A percentile compares a stretch with the other conserved stretches of the same genome.
Conservation (phyloP, 208 protist species). For the Leishmania major region DNA sequence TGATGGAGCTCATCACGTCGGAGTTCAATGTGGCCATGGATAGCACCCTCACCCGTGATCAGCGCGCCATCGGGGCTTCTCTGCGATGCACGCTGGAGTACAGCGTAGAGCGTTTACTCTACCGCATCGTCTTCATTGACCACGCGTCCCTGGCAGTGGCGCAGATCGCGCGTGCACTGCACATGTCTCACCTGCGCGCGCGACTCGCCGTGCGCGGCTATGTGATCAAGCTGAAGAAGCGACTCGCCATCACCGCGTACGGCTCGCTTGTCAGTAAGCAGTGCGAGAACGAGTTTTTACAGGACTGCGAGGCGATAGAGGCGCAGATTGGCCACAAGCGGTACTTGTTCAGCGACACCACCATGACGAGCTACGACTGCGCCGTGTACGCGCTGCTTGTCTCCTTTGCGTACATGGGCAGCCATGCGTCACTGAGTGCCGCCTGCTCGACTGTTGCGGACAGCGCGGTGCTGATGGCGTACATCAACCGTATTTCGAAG, state of each 20-base stretch:
- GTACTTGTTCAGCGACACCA: constrained; percentile 43
- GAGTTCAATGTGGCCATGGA: constrained; percentile 53
- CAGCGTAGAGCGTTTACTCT: constrained; percentile 45
- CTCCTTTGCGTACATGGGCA: constrained; percentile 53
- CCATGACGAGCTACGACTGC: constrained; percentile 67
- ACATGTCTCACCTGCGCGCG: constrained; percentile 35
- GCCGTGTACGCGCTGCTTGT: constrained; percentile 68
- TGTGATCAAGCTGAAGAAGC: constrained; percentile 21
- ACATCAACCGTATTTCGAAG: constrained; percentile 56
- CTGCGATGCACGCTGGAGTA: constrained; percentile 47
- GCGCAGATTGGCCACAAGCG: constrained; percentile 37
- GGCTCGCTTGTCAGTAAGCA: constrained; percentile 47
- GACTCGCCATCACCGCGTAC: constrained; percentile 37
- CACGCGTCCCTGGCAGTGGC: constrained; percentile 32
- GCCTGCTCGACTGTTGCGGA: constrained; percentile 51
- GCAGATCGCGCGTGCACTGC: constrained; percentile 43
- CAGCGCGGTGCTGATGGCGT: constrained; percentile 55
- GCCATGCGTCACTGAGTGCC: constrained; percentile 39
- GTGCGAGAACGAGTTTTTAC: constrained; percentile 47
- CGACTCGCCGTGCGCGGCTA: constrained; percentile 38
- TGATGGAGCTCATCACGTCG: constrained; percentile 46
- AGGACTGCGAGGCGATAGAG: constrained; percentile 59
- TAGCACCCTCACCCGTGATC: constrained; percentile 33
- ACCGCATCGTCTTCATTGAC: constrained; percentile 49
- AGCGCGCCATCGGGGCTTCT: constrained; percentile 46